These are phyloP conservation scores for Parmales sp. DNA, from an alignment of 108 stramenopile species.

Conservation along the genomic window DNA sequence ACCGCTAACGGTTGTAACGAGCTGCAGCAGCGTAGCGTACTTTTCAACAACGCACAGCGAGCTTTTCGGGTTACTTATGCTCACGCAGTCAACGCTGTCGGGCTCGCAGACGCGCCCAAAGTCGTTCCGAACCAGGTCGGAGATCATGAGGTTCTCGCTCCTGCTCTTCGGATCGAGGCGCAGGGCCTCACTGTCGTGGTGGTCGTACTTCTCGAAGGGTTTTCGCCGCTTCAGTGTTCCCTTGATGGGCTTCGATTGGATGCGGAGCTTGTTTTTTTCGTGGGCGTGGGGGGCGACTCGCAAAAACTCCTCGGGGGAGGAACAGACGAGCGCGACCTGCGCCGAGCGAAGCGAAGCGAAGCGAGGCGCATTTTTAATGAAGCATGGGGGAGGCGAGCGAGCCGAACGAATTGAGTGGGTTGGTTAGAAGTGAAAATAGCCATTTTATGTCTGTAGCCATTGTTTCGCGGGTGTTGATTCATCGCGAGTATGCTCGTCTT, in stretches of 20 bases:
- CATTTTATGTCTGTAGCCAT: not conserved
- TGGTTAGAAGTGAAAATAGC: not conserved
- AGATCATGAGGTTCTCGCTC: slow-evolving; percentile 97
- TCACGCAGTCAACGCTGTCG: slow-evolving; percentile 67
- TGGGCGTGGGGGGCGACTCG: too few species aligned
- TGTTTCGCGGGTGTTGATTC: not conserved
- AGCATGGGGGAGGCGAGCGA: too few species aligned
- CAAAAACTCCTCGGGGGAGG: not conserved
- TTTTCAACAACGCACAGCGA: slow-evolving; percentile 84
- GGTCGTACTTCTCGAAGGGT: slow-evolving; percentile 26
- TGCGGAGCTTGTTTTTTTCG: too few species aligned
- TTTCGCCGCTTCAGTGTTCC: slow-evolving; percentile 65
- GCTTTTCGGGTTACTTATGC: too few species aligned
- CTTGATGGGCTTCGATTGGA: slow-evolving; percentile 95
- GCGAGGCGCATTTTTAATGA: too few species aligned
- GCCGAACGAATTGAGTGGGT: slow-evolving; percentile 18
- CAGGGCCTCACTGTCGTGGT: slow-evolving; percentile 21
- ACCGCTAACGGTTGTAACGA: slow-evolving; percentile 82
- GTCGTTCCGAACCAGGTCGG: slow-evolving; percentile 90
- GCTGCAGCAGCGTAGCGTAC: slow-evolving; percentile 92
- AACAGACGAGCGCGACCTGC: not conserved
- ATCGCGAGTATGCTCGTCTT: too few species aligned
- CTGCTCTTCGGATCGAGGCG: slow-evolving; percentile 43
- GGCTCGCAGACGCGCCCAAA: slow-evolving; percentile 76
- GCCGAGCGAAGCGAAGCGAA: too few species aligned